Evolutionary conservation across 2,329 filamentous ascomycete species (phyloP).

Genomic region (Colletotrichum theobromicola): DNA sequence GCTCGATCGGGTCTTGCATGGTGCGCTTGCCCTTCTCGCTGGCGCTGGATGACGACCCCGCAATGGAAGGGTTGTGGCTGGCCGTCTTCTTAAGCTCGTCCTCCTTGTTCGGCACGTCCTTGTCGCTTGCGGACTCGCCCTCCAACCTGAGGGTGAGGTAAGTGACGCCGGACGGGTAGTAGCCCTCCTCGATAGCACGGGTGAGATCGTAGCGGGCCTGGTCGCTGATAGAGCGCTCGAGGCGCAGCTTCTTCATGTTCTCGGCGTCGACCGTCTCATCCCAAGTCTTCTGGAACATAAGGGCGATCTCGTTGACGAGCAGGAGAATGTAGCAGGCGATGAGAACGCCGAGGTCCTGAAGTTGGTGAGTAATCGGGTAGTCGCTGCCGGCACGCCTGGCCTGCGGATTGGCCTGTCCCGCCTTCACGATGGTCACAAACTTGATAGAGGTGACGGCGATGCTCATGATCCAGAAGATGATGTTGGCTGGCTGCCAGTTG

Average conservation of each 20-base stretch:
- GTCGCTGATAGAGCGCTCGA: slow-evolving; percentile 16
- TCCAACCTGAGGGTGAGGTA: slow-evolving; percentile 18
- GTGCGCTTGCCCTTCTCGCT: slow-evolving; percentile 15
- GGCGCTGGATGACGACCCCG: slow-evolving; percentile 12
- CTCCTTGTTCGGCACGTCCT: slow-evolving; percentile 12
- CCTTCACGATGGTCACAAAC: slow-evolving; percentile 16
- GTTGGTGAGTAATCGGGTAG: slow-evolving; percentile 28
- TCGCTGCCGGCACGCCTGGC: slow-evolving; percentile 11
- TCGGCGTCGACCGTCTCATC: slow-evolving; percentile 11
- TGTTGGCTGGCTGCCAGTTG: slow-evolving; percentile 24
- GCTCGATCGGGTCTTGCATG: slow-evolving; percentile 9
- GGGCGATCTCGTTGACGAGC: slow-evolving; percentile 18
- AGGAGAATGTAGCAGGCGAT: slow-evolving; percentile 25
- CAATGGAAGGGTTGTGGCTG: slow-evolving; percentile 12
- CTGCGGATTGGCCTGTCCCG: slow-evolving; percentile 1
- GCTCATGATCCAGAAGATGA: slow-evolving; percentile 27
- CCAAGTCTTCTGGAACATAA: slow-evolving; percentile 22
- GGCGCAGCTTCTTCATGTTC: slow-evolving; percentile 15
- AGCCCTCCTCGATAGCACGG: slow-evolving; percentile 18
- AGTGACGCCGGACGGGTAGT: slow-evolving; percentile 18
- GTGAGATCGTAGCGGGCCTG: slow-evolving; percentile 18
- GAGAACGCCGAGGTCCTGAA: slow-evolving; percentile 27
- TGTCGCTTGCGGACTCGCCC: slow-evolving; percentile 17
- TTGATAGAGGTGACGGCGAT: slow-evolving; percentile 27
- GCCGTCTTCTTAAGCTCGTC: slow-evolving; percentile 14